These are phyloP conservation scores for Ustilago trichophora DNA, from an alignment of 1,284 basidiomycete species.

Conservation along the genomic window DNA sequence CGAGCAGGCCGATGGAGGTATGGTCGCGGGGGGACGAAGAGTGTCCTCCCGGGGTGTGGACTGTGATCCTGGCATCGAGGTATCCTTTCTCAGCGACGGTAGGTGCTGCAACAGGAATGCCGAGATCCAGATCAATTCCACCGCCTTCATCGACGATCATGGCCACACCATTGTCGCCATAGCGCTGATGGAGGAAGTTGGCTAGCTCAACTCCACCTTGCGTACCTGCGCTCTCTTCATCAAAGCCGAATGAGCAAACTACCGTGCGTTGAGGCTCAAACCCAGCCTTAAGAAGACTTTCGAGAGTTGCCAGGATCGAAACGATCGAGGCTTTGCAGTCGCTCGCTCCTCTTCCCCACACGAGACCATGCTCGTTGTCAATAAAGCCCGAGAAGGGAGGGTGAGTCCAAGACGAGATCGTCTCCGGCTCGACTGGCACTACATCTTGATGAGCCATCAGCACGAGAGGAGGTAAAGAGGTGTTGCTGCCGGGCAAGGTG, in stretches of 20 bases:
- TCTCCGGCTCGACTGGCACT: slow-evolving; percentile 70
- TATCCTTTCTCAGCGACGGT: slow-evolving; percentile 76
- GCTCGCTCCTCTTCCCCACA: slow-evolving; percentile 69
- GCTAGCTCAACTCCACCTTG: slow-evolving; percentile 59
- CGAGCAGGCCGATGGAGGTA: slow-evolving; percentile 74
- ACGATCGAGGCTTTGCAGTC: slow-evolving; percentile 68
- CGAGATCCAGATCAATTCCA: slow-evolving; percentile 31
- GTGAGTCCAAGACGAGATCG: slow-evolving; percentile 69
- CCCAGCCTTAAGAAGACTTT: slow-evolving; percentile 68
- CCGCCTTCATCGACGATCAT: slow-evolving; percentile 63
- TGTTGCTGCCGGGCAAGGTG: slow-evolving; percentile 73
- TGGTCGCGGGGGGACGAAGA: slow-evolving; percentile 73
- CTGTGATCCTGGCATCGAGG: slow-evolving; percentile 61
- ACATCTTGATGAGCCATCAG: slow-evolving; percentile 76
- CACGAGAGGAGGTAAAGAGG: slow-evolving; percentile 74
- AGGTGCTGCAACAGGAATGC: slow-evolving; percentile 67
- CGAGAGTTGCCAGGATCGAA: slow-evolving; percentile 69
- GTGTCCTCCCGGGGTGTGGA: slow-evolving; percentile 73
- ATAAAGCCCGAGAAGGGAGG: slow-evolving; percentile 70
- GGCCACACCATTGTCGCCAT: slow-evolving; percentile 47
- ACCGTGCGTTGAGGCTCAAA: slow-evolving; percentile 69
- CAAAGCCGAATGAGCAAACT: slow-evolving; percentile 75
- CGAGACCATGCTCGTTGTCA: slow-evolving; percentile 68
- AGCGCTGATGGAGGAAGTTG: slow-evolving; percentile 35
- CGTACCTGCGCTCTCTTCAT: slow-evolving; percentile 71